Evolutionary conservation across 1,284 basidiomycete species (phyloP).

Genomic region (Sporisorium reilianum): DNA sequence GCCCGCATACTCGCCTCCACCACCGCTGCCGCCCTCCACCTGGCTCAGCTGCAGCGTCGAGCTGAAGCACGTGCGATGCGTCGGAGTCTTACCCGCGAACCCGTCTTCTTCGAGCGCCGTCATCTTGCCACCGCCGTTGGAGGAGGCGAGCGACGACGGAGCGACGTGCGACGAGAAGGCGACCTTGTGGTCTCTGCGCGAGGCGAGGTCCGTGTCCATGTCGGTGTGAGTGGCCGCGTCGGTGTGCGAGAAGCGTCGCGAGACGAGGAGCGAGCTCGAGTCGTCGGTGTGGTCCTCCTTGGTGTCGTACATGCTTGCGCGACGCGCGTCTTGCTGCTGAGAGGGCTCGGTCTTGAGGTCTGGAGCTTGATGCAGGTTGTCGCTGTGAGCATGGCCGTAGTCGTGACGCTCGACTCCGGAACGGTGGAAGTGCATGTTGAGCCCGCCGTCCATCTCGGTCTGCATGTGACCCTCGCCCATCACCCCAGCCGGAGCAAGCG

Average conservation of each 20-base stretch:
- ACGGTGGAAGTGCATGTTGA: constrained; percentile 17
- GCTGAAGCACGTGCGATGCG: constrained; percentile 29
- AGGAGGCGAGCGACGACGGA: neutral
- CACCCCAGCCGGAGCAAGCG: constrained; percentile 8
- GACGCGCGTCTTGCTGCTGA: constrained; percentile 1
- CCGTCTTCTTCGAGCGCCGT: constrained; percentile 37
- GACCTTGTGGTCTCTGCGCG: constrained; percentile 1
- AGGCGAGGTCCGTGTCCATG: neutral
- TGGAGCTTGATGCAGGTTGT: neutral
- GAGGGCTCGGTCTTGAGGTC: neutral
- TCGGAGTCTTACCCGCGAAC: constrained; percentile 34
- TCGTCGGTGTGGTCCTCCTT: neutral
- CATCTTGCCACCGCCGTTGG: constrained; percentile 3
- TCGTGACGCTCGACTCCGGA: constrained; percentile 10
- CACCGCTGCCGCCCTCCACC: neutral
- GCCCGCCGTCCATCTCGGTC: constrained; percentile 5
- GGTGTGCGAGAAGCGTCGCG: constrained; percentile 20
- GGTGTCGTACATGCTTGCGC: neutral
- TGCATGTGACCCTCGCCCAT: neutral
- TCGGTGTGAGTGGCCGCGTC: no score
- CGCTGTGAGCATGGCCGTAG: constrained; percentile 2
- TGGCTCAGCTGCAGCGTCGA: constrained; percentile 7
- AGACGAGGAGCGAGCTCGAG: constrained; percentile 10
- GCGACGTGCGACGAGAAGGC: neutral
- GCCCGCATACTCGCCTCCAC: no score